Evolutionary conservation across 192 early-diverging fungal genomes (phyloP).

Genomic region (Lunasporangiospora selenospora): DNA sequence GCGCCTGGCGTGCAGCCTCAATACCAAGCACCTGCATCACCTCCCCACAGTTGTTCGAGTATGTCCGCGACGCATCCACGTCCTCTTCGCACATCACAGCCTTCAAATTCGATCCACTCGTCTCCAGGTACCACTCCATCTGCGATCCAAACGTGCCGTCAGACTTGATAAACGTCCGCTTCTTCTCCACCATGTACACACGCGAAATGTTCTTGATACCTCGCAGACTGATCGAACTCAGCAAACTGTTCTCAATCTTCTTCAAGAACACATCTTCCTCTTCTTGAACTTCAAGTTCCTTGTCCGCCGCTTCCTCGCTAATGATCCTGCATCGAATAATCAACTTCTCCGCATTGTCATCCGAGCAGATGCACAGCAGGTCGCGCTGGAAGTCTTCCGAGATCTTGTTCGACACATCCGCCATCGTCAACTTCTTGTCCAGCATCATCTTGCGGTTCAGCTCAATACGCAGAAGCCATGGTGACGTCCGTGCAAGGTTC

Average conservation of each 20-base stretch:
- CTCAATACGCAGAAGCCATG: conserved; percentile 81
- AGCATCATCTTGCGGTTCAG: conserved; percentile 82
- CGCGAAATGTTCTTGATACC: conserved; percentile 88
- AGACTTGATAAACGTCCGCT: conserved; percentile 56
- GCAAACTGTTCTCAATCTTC: conserved; percentile 85
- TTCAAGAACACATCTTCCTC: conserved; percentile 91
- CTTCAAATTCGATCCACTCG: conserved; percentile 91
- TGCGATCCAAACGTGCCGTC: conserved; percentile 69
- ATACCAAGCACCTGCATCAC: conserved; percentile 94
- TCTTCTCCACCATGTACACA: conserved; percentile 79
- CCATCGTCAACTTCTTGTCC: conserved; percentile 90
- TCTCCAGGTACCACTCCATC: conserved; percentile 85
- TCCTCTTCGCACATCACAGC: conserved; percentile 86
- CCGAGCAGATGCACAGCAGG: conserved; percentile 82
- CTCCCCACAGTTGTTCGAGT: conserved; percentile 94
- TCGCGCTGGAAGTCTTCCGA: conserved; percentile 80
- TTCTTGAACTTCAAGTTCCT: conserved; percentile 65
- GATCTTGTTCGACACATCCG: conserved; percentile 81
- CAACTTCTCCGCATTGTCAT: conserved; percentile 91
- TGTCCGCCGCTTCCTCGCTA: conserved; percentile 65
- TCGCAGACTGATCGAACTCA: conserved; percentile 85
- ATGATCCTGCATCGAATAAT: conserved; percentile 90
- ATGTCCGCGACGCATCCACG: conserved; percentile 82
- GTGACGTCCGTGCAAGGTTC: conserved; percentile 64
- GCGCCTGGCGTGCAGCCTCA: conserved; percentile 91